Percentiles rank a stretch among this genome's conserved stretches.
Conservation (phyloP, 129 eudicot genomes). For the Lactuca sativa region DNA sequence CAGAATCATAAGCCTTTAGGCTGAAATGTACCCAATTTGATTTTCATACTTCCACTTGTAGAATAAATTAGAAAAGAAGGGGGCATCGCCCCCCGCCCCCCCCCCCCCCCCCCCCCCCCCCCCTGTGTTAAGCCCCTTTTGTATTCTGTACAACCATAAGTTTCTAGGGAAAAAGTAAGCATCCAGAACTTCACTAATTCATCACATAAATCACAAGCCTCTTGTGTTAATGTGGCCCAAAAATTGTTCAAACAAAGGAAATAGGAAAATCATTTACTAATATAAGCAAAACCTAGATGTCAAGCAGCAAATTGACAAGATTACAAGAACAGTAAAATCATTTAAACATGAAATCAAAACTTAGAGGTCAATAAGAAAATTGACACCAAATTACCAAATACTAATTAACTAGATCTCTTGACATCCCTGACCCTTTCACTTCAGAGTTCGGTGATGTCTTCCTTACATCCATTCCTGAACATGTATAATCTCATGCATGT, state of each 20-base stretch:
- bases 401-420: background rate
- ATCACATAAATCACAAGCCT: background rate
- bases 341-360: constrained; percentile 1
- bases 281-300: constrained; percentile 8
- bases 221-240: background rate
- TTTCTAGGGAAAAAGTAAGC: background rate
- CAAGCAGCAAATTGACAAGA: constrained; percentile 7
- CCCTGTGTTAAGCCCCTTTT: background rate
- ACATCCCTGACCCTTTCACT: background rate
- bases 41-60: background rate
- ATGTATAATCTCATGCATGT: constrained; percentile 27
- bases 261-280: background rate
- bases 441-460: background rate
- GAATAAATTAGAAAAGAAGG: background rate
- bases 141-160: constrained; percentile 6
- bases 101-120: background rate
- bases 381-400: background rate
- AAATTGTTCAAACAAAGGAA: background rate
- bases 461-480: constrained; percentile 2
- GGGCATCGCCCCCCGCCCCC: background rate
- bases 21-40: background rate
- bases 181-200: constrained; percentile 8
- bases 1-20: constrained; percentile 15
- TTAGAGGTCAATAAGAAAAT: constrained; percentile 5
- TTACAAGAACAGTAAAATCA: background rate